These are phyloP conservation scores for Podila horticola DNA, from an alignment of 192 early-diverging fungal species.

Conservation along the genomic window DNA sequence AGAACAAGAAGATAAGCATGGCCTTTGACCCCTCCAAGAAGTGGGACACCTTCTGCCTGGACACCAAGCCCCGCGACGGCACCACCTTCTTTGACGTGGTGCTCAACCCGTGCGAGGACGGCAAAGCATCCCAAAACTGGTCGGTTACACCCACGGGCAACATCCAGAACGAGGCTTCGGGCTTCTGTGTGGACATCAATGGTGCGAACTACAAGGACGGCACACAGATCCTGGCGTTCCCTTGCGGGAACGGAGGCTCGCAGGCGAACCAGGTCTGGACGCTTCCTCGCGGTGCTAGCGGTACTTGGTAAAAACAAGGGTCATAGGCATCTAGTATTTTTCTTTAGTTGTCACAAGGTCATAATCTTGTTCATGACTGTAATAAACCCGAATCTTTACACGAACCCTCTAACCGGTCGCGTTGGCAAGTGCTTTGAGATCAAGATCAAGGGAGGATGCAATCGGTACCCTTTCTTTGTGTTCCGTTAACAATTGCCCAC, in stretches of 20 bases:
- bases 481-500: too few relatives aligned
- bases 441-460: too few relatives aligned
- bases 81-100: slow-evolving; percentile 11
- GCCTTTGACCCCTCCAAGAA: slow-evolving; percentile 34
- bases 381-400: too few relatives aligned
- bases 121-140: slow-evolving; percentile 24
- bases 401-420: too few relatives aligned
- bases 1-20: slow-evolving; percentile 20
- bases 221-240: slow-evolving; percentile 19
- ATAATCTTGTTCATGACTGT: too few relatives aligned
- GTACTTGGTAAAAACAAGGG: slow-evolving; percentile 19
- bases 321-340: too few relatives aligned
- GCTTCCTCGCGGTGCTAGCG: slow-evolving; percentile 31
- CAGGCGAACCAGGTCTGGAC: slow-evolving; percentile 39
- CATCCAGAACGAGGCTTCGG: slow-evolving; percentile 21
- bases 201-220: slow-evolving; percentile 12
- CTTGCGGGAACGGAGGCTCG: slow-evolving; percentile 12
- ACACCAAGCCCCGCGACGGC: slow-evolving; percentile 4
- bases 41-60: slow-evolving; percentile 32
- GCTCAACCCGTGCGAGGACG: slow-evolving; percentile 19
- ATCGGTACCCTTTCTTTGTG: too few relatives aligned
- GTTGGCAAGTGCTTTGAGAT: too few relatives aligned
- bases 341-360: too few relatives aligned
- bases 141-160: slow-evolving; percentile 26
- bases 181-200: slow-evolving; percentile 31